A percentile compares a stretch with the other conserved stretches of the same genome.
phyloP scores from a whole-genome alignment of 495 filamentous ascomycete genomes.

The Xylaria palmicola region DNA sequence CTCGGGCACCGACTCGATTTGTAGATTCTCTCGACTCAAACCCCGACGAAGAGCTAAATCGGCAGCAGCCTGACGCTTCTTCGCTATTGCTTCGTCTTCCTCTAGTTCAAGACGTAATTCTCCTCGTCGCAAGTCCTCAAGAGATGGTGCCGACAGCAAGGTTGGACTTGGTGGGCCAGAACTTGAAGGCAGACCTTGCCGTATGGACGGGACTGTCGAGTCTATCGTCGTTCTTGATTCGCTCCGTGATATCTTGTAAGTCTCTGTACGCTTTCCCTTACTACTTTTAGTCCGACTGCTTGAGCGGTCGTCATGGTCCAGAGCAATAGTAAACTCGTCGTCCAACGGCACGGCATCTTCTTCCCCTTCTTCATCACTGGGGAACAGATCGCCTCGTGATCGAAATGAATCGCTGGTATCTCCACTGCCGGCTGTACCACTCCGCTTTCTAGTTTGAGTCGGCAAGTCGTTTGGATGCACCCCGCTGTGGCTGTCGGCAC shows the following conservation, averaged over 20 bases:
- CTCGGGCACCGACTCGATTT: slow-evolving; percentile 24
- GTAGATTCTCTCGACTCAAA: slow-evolving; percentile 45
- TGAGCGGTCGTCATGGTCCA: slow-evolving; percentile 72
- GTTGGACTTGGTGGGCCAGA: slow-evolving; percentile 36
- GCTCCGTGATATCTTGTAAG: slow-evolving; percentile 57
- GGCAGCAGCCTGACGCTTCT: slow-evolving; percentile 68
- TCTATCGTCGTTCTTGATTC: slow-evolving; percentile 48
- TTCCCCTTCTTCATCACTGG: slow-evolving; percentile 84
- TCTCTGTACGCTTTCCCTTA: slow-evolving; percentile 59
- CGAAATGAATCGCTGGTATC: slow-evolving; percentile 85
- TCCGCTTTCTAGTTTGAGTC: slow-evolving; percentile 62
- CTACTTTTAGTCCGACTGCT: slow-evolving; percentile 64
- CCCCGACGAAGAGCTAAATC: slow-evolving; percentile 71
- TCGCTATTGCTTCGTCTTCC: slow-evolving; percentile 69
- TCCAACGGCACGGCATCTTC: slow-evolving; percentile 90
- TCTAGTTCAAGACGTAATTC: slow-evolving; percentile 65
- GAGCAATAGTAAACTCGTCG: slow-evolving; percentile 84
- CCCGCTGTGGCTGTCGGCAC: slow-evolving; percentile 43
- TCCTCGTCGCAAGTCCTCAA: slow-evolving; percentile 73
- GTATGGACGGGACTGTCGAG: slow-evolving; percentile 45
- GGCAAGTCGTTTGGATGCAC: slow-evolving; percentile 16
- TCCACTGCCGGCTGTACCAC: slow-evolving; percentile 76
- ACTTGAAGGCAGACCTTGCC: slow-evolving; percentile 31
- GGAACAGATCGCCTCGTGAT: slow-evolving; percentile 91
- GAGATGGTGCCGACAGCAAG: slow-evolving; percentile 48